Conservation (phyloP, 352 stramenopile species). For the Albugo laibachii region DNA sequence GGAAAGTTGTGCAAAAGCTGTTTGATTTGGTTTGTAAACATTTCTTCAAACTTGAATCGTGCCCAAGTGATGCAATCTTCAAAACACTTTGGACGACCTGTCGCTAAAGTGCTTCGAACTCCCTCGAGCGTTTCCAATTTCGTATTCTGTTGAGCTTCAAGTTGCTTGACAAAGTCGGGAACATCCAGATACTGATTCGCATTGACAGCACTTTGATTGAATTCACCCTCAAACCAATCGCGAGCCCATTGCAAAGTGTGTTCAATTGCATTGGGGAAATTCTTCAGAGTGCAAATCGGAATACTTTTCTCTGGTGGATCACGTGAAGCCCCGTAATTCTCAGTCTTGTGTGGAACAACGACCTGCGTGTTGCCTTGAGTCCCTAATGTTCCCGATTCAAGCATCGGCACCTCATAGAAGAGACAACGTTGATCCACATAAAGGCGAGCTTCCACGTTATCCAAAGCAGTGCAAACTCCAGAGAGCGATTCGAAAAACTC, state of each 20-base stretch:
- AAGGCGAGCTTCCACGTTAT: slow-evolving; percentile 96
- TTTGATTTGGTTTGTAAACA: slow-evolving; percentile 97
- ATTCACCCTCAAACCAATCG: slow-evolving; percentile 98
- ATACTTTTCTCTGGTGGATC: slow-evolving; percentile 99
- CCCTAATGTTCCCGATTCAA: slow-evolving; percentile 97
- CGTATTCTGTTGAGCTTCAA: slow-evolving; percentile 93
- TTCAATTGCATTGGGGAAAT: slow-evolving; percentile 99
- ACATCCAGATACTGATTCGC: slow-evolving; percentile 86
- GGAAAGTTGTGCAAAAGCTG: slow-evolving; percentile 98
- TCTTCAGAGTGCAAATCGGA: slow-evolving; percentile 99
- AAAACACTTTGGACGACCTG: slow-evolving; percentile 81
- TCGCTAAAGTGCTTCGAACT: slow-evolving; percentile 85
- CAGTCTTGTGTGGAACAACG: slow-evolving; percentile 78
- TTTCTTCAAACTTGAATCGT: slow-evolving; percentile 92
- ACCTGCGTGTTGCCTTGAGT: slow-evolving; percentile 97
- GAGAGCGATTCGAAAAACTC: slow-evolving; percentile 93
- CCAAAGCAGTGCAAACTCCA: slow-evolving; percentile 93
- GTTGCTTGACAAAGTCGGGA: slow-evolving; percentile 78
- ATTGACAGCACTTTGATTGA: slow-evolving; percentile 93
- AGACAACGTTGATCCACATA: slow-evolving; percentile 96
- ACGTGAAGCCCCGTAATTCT: slow-evolving; percentile 95
- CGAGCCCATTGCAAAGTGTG: slow-evolving; percentile 97
- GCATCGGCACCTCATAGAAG: slow-evolving; percentile 94
- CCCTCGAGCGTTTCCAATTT: slow-evolving; percentile 91
- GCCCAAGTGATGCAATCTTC: slow-evolving; percentile 97